A percentile compares a stretch with the other conserved stretches of the same genome.
Evolutionary conservation across 2,329 filamentous ascomycete genomes (phyloP).

Genomic region (Rutstroemia sp.): DNA sequence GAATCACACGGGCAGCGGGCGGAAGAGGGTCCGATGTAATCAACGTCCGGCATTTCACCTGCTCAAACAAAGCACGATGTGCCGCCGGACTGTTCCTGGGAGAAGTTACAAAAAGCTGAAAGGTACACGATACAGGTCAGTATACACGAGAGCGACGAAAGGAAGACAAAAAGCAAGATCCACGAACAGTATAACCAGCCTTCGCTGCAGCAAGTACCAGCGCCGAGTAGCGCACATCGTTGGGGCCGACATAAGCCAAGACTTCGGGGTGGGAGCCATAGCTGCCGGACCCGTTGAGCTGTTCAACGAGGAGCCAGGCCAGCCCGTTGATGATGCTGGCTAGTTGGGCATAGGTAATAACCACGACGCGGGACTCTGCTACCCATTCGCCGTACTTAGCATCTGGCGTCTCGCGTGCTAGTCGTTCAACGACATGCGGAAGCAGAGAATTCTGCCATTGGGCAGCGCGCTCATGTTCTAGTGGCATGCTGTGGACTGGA

Average conservation of each 20-base stretch:
- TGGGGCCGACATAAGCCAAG: slow-evolving; percentile 35
- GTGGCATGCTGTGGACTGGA: neutral
- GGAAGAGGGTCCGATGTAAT: neutral
- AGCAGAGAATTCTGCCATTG: neutral
- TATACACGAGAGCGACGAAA: slow-evolving; percentile 14
- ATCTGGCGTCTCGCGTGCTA: neutral
- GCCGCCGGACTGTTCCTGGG: neutral
- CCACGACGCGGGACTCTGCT: neutral
- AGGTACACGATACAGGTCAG: slow-evolving; percentile 29
- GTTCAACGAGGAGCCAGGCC: slow-evolving; percentile 6
- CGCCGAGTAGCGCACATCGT: neutral
- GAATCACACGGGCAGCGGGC: neutral
- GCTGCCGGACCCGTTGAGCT: neutral
- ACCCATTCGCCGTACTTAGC: neutral
- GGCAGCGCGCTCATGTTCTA: neutral
- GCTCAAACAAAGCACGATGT: neutral
- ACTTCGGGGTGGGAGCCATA: slow-evolving; percentile 27
- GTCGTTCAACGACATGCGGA: neutral
- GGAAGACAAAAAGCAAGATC: neutral
- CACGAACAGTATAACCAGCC: neutral
- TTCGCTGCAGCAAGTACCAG: neutral
- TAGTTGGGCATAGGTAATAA: neutral
- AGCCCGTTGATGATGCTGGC: neutral
- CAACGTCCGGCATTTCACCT: neutral
- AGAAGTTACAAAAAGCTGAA: neutral